Base-by-base conservation (phyloP, 129 eudicot species). In the Tagetes patula region DNA sequence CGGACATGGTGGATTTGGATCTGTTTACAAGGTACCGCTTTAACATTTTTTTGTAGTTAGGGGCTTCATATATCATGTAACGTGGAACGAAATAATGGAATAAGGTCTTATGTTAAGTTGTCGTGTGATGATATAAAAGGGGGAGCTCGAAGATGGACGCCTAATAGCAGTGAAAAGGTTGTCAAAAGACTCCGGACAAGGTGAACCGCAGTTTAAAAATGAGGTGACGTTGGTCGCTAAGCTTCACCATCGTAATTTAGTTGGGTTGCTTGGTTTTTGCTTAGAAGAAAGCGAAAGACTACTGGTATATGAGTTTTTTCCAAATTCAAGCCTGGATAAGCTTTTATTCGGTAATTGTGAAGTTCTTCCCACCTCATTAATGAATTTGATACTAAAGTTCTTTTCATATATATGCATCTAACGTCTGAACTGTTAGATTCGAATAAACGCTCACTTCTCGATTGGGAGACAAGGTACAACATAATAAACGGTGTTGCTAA, bases 231-330 rank as follows among this genome's bases (percentile, higher is more conserved):
- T 55, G 36, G 62, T 55, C 3, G 62, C 62, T 55, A 55, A 55
- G 62, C 62, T 55, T 55, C 62, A 55, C 62, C 62, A 55, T 30
- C 62, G 62, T 6, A 55, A 55, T 55, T 55, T 55, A 30, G 37
- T 30, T 30, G 11, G 62, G 36, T 55, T 55, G 12, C 37, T 27
- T 30, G 62, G 62, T 55, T 55, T 55, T 37, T 20, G 62, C 62
- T 1, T 55, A 27, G 11, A 55, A 27, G 62, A 3, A 55, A 55
- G 6, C 0, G 62, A 55, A 55, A 55, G 62, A 30, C 62, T 55
- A 1, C 62, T 55, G 36, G 3, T 55, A 55, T 55, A 55, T 1
- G 62, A 55, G 12, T 30, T 55, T 55, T 27, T 55, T 0, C 62
- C 62, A 5, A 55, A 55, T 55, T 55, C 36, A 55, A 55, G 62